Base-by-base conservation (phyloP, 139 green algal genomes). In the Micromonas commoda region DNA sequence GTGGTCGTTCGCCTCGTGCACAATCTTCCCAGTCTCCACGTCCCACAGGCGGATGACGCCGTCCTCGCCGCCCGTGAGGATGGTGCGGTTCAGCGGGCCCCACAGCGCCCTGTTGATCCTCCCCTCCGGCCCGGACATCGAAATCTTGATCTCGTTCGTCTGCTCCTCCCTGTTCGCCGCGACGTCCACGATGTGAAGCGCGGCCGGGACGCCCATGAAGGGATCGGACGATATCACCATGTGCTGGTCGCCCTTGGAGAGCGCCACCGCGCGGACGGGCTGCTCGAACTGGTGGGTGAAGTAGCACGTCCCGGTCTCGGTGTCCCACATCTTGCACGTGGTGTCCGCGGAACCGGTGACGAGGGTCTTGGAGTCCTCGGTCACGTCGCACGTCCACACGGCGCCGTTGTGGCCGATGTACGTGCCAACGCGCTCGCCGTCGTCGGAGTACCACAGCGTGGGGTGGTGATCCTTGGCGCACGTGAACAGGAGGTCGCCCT, bases 391-490 rank as follows among this genome's bases (percentile, higher is more conserved):
- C 2, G 87, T 93, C 88, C 90, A 96, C 28, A 98, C 90, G 2
- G 91, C 90, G 13, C 96, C 96, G 45, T 97, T 97, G 86, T 99
- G 96, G 19, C 96, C 96, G 64, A 93, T 90, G 77, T 96, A 99
- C n/a, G 90, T 98, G 24, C 96, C 96, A 0, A 97, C 79, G 23
- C 96, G 88, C 73, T 90, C 81, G 19, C 96, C 96, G 74, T 94
- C 89, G 31, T 98, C 94, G 16, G 92, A 83, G 80, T 84, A 90
- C 92, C 94, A 99, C 21, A 97, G 77, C 78, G 91, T 97, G 0
- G 92, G 89, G 5, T 85, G 70, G 76, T 90, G 87, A 81, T 96
- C 92, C 87, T 98, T 99, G 35, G 91, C 96, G 71, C 93, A 97
- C 26, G 82, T 94, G 33, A 99, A 87, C 0, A 99, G 74, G 28